Base-by-base conservation (phyloP, 495 filamentous ascomycete genomes). In the Aspergillus campestris region DNA sequence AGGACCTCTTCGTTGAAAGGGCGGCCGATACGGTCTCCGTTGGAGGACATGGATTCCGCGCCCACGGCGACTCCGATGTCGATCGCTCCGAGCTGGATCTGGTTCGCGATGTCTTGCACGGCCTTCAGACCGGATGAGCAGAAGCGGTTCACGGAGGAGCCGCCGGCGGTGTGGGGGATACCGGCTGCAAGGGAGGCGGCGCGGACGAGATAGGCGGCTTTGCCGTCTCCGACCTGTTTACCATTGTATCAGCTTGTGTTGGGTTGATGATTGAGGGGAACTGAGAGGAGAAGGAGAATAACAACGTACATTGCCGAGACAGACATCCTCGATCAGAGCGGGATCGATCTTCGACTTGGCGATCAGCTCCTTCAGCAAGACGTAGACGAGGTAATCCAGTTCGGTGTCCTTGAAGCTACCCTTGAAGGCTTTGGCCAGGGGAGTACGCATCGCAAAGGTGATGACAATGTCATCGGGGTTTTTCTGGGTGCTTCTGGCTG, bases 381-480 rank as follows among this genome's bases (percentile, higher is more conserved):
- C 77, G 63, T 85, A 88, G 45, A 92, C 66, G 15, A 98, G 71
- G 62, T 79, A 85, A 64, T 98, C 92, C 34, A 96, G 74, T n/a
- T 78, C 76, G 12, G 89, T 92, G 62, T 98, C 92, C 73, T 95
- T 96, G 71, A 98, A 83, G 5, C 91, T 87, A 45, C 92, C 92
- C 72, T 88, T 88, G 52, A 63, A 61, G 18, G 74, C 83, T 69
- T 92, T 92, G 49, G 83, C 73, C 44, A 94, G 72, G 0, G 87
- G 84, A 7, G 87, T 90, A 29, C 87, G 82, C 52, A 89, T 66
- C 6, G 85, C 84, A 37, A 86, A 73, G 11, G 87, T 94, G 53
- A 98, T 92, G 50, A 98, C 92, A 12, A 96, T 76, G 76, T 98
- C 92, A 66, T 98, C 92, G 47, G 90, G 80, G 63, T 91, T 94